Percentiles rank a stretch among this genome's conserved stretches.
Conservation (phyloP, 2,329 filamentous ascomycete species). For the Chalaropsis thielavioides region DNA sequence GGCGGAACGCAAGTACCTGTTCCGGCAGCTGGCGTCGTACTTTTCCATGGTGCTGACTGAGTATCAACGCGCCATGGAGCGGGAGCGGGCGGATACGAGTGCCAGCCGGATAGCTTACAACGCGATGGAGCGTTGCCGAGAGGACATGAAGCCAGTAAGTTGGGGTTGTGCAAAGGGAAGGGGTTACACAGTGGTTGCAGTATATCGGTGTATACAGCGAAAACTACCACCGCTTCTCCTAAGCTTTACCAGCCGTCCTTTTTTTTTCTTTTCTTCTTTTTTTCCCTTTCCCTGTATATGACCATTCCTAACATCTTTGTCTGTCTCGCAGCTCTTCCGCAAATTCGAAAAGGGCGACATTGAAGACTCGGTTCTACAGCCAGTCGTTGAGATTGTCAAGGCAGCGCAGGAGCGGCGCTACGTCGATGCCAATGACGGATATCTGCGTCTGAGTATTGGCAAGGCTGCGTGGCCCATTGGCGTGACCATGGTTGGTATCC, state of each 20-base stretch:
- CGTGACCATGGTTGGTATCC: slow-evolving; percentile 99
- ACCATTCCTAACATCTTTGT: slow-evolving; percentile 12
- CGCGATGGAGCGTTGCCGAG: slow-evolving; percentile 73
- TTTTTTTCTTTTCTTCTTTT: background rate
- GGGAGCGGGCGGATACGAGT: slow-evolving; percentile 47
- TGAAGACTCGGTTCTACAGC: slow-evolving; percentile 62
- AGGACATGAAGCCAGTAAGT: slow-evolving; percentile 65
- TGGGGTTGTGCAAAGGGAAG: background rate
- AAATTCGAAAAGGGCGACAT: slow-evolving; percentile 73
- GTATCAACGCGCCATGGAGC: slow-evolving; percentile 68
- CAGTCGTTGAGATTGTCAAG: slow-evolving; percentile 81
- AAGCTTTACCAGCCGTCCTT: background rate
- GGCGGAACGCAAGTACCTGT: slow-evolving; percentile 55
- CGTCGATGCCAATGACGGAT: slow-evolving; percentile 92
- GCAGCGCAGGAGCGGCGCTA: slow-evolving; percentile 83
- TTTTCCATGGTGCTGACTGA: slow-evolving; percentile 91
- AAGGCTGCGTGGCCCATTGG: slow-evolving; percentile 98
- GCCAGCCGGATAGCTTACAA: slow-evolving; percentile 69
- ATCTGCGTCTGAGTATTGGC: slow-evolving; percentile 81
- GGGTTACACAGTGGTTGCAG: no score
- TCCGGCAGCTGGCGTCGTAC: slow-evolving; percentile 80
- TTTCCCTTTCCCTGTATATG: background rate
- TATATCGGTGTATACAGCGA: background rate
- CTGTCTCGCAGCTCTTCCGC: slow-evolving; percentile 50
- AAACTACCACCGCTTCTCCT: background rate